phyloP scores from a whole-genome alignment of 139 green algal species.

The Chlamydomonas eustigma region DNA sequence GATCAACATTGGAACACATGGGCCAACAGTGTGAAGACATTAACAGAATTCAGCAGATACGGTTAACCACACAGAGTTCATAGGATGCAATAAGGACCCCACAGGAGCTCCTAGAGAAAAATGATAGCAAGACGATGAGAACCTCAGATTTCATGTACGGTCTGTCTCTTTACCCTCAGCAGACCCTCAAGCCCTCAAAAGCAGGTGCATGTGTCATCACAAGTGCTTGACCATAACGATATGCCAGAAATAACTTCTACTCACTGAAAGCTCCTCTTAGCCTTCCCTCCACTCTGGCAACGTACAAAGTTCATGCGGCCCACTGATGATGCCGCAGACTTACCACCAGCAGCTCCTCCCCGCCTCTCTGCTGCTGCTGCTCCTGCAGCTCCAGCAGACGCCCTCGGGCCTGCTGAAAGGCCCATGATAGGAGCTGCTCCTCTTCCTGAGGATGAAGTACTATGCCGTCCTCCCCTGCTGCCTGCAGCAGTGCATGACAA shows the following conservation, averaged over 20 bases:
- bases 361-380: neutral
- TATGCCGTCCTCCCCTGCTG: neutral
- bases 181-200: too few relatives aligned
- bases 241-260: neutral
- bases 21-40: too few relatives aligned
- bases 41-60: too few relatives aligned
- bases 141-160: too few relatives aligned
- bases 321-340: neutral
- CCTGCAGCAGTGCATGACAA: neutral
- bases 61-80: too few relatives aligned
- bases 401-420: neutral
- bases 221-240: neutral
- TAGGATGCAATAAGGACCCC: too few relatives aligned
- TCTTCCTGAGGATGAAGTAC: too few relatives aligned
- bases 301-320: slow-evolving; percentile 7
- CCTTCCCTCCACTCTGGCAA: neutral
- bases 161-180: too few relatives aligned
- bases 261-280: slow-evolving; percentile 5
- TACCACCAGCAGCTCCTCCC: neutral
- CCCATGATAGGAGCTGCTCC: neutral
- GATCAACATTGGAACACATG: too few relatives aligned
- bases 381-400: neutral
- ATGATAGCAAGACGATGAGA: too few relatives aligned
- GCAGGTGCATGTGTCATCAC: too few relatives aligned
- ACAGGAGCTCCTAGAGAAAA: too few relatives aligned